Evolutionary conservation across 805 yeast species (phyloP).

Genomic region (Lipomyces starkeyi): DNA sequence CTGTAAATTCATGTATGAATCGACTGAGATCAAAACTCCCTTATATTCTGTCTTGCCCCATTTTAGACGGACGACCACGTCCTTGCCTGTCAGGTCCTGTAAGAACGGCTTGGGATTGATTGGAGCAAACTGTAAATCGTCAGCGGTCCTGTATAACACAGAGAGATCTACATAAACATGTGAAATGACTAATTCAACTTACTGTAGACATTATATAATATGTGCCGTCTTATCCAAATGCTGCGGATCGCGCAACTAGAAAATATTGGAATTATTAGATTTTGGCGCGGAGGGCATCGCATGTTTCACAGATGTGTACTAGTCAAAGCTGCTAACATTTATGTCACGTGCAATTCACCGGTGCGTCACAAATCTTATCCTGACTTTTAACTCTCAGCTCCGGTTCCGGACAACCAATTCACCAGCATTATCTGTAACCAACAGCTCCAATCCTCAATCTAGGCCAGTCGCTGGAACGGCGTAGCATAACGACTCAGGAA

Average conservation of each 20-base stretch:
- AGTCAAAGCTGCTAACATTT: too few relatives aligned
- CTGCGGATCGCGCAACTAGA: conserved; percentile 1
- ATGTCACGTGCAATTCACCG: background rate
- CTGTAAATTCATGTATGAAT: conserved; percentile 90
- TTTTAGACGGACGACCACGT: conserved; percentile 78
- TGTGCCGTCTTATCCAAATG: background rate
- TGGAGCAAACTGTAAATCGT: conserved; percentile 54
- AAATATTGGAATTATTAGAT: background rate
- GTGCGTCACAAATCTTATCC: background rate
- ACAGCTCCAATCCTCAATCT: background rate
- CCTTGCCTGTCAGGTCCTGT: conserved; percentile 71
- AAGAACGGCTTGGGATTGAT: conserved; percentile 91
- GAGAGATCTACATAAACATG: background rate
- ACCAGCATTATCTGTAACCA: background rate
- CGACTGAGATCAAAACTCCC: conserved; percentile 79
- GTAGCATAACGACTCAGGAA: background rate
- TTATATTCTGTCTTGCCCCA: conserved; percentile 89
- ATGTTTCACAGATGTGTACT: background rate
- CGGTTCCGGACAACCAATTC: background rate
- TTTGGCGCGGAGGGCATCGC: background rate
- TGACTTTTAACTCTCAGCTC: background rate
- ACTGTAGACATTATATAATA: conserved; percentile 12
- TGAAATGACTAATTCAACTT: background rate
- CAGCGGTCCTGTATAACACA: background rate
- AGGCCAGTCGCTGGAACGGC: background rate